A percentile compares a stretch with the other conserved stretches of the same genome.
Evolutionary conservation across 2,329 filamentous ascomycete species (phyloP).

Genomic region (Fusarium keratoplasticum): DNA sequence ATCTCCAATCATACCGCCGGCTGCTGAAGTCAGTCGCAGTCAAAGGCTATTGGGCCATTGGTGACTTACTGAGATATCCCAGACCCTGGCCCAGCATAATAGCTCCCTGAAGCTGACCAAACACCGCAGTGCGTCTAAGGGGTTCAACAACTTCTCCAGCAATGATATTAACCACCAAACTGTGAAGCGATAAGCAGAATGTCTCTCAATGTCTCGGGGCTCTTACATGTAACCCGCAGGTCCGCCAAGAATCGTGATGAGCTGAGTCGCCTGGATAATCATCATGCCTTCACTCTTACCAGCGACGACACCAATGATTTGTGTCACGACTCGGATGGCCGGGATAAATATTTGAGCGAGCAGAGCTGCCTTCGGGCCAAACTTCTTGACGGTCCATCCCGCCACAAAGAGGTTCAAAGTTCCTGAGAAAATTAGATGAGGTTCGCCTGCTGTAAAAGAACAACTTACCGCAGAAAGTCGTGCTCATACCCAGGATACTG

Average conservation of each 20-base stretch:
- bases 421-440: background rate
- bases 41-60: background rate
- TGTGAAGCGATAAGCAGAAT: constrained; percentile 28
- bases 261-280: constrained; percentile 74
- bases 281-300: constrained; percentile 73
- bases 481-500: constrained; percentile 74
- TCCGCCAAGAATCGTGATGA: constrained; percentile 76
- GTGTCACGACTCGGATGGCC: constrained; percentile 70
- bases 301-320: constrained; percentile 72
- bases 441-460: rapidly evolving
- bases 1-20: constrained; percentile 74
- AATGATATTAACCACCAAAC: constrained; percentile 74
- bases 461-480: constrained; percentile 70
- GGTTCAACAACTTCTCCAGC: constrained; percentile 73
- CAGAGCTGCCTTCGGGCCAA: constrained; percentile 73
- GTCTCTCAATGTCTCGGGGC: rapidly evolving
- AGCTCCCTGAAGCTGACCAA: constrained; percentile 74
- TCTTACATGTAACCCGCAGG: constrained; percentile 73
- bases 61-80: constrained; percentile 66
- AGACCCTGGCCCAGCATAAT: constrained; percentile 75
- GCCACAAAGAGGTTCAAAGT: constrained; percentile 67
- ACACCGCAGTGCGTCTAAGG: constrained; percentile 69
- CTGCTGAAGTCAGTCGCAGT: constrained; percentile 41
- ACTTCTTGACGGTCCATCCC: constrained; percentile 73
- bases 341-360: constrained; percentile 73